Conservation (phyloP, 2,329 filamentous ascomycete species). For the Ophiostoma ulmi region DNA sequence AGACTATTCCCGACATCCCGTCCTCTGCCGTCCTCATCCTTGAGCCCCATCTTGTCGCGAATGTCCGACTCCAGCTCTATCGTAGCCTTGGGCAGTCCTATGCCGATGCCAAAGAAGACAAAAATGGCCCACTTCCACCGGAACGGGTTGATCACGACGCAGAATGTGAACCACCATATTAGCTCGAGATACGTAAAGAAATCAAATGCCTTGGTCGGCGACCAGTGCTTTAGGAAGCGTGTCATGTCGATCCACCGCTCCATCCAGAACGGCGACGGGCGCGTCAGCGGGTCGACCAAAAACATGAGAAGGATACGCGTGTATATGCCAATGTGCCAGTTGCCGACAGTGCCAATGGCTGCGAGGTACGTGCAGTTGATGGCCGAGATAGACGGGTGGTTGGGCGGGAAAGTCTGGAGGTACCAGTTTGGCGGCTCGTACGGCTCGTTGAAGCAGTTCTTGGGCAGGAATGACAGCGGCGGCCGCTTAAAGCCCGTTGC, state of each 20-base stretch:
- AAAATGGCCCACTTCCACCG: slow-evolving; percentile 86
- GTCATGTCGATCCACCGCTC: slow-evolving; percentile 84
- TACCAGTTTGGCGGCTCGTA: slow-evolving; percentile 85
- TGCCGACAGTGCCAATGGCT: slow-evolving; percentile 75
- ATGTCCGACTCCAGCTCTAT: slow-evolving; percentile 55
- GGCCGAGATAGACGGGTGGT: slow-evolving; percentile 66
- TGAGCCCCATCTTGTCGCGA: slow-evolving; percentile 10
- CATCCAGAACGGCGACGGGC: slow-evolving; percentile 70
- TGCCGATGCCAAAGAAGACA: slow-evolving; percentile 71
- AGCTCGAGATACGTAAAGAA: slow-evolving; percentile 87
- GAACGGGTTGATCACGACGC: slow-evolving; percentile 74
- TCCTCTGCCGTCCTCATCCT: slow-evolving; percentile 4
- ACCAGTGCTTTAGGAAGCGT: slow-evolving; percentile 59
- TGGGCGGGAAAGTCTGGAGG: slow-evolving; percentile 75
- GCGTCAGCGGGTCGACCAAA: slow-evolving; percentile 68
- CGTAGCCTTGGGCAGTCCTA: slow-evolving; percentile 58
- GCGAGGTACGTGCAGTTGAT: slow-evolving; percentile 79
- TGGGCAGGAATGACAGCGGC: slow-evolving; percentile 65
- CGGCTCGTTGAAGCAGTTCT: slow-evolving; percentile 65
- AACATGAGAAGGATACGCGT: slow-evolving; percentile 84
- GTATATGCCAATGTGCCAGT: slow-evolving; percentile 88
- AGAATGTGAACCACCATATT: slow-evolving; percentile 80
- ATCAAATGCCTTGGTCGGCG: slow-evolving; percentile 73
- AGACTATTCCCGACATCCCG: slow-evolving; percentile 21
- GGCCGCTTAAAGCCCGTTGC: slow-evolving; percentile 78